Base-by-base conservation (phyloP, 768 basidiomycete species). In the Kwoniella europaea region DNA sequence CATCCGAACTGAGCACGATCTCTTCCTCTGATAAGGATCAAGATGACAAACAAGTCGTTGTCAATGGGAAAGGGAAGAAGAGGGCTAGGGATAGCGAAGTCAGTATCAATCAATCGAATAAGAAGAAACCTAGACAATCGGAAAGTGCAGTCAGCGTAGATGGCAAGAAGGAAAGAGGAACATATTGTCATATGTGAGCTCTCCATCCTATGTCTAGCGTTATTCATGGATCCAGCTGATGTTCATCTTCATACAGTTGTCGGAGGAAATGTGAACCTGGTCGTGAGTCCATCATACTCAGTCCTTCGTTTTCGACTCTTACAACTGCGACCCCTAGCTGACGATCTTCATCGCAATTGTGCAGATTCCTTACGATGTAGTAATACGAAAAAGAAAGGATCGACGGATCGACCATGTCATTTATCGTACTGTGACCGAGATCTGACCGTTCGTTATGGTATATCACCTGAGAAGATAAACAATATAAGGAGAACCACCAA, bases 181-280 rank as follows among this genome's bases (percentile, higher is more conserved):
- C 53, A 1, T 55, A 57, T 18, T 66, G 65, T 58, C 65, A 66
- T 29, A 56, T 43, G 65, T 66, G 65, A 66, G 65, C 24, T 22
- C 1, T 16, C 16, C 18, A 15, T 42, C 5, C n/a, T 4, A 9
- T 35, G 15, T 9, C 35, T 9, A 6, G 35, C 9, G n/a, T 54
- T n/a, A 4, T 22, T 20, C 4, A n/a, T 6, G 2, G 44, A 10
- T 7, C 6, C 9, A 43, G 64, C 64, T 65, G 64, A 65, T 53
- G 16, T 2, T 63, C 20, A 41, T 27, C 5, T 41, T 4, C 22
- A 12, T n/a, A 53, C 13, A 66, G 65, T 16, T 66, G 65, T 58
- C 20, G 65, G 16, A 66, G 55, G 20, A 44, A 55, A 27, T 66
- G 65, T 22, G 35, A 58, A 18, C 41, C 65, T 12, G 24, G 24